Evolutionary conservation across 257 asterid species (phyloP).

Genomic region (Jacaranda mimosifolia): DNA sequence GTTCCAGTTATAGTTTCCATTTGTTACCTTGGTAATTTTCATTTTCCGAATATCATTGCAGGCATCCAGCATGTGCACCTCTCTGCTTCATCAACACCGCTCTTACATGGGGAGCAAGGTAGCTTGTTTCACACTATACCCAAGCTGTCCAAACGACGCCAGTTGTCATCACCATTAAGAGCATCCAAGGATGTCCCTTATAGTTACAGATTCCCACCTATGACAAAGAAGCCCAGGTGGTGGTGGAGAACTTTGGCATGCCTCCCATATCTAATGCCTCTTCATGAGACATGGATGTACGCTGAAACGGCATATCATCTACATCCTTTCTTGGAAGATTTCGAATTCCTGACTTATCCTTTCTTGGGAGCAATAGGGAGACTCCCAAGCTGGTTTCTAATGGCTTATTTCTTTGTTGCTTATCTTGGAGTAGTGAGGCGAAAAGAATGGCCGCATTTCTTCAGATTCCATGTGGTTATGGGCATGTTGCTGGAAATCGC

Average conservation of each 20-base stretch:
- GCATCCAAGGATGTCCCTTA: slow-evolving; percentile 76
- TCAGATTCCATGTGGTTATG: slow-evolving; percentile 87
- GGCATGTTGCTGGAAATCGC: slow-evolving; percentile 95
- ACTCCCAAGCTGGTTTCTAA: slow-evolving; percentile 84
- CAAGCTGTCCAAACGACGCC: slow-evolving; percentile 44
- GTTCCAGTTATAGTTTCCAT: background rate
- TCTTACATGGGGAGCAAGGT: slow-evolving; percentile 62
- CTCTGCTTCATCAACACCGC: slow-evolving; percentile 65
- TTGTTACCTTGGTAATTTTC: background rate
- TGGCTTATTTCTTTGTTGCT: slow-evolving; percentile 86
- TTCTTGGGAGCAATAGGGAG: slow-evolving; percentile 71
- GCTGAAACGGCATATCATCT: slow-evolving; percentile 85
- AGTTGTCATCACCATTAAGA: slow-evolving; percentile 45
- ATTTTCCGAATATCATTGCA: slow-evolving; percentile 40
- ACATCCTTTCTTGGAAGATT: slow-evolving; percentile 76
- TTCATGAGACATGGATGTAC: slow-evolving; percentile 95
- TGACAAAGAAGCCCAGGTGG: slow-evolving; percentile 84
- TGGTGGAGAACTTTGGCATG: slow-evolving; percentile 95
- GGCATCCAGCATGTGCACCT: slow-evolving; percentile 48
- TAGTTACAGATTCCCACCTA: slow-evolving; percentile 73
- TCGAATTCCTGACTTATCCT: slow-evolving; percentile 75
- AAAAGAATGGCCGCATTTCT: slow-evolving; percentile 96
- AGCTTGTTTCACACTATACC: slow-evolving; percentile 53
- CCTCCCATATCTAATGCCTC: slow-evolving; percentile 89
- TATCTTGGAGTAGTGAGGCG: slow-evolving; percentile 89